phyloP scores from a whole-genome alignment of 768 basidiomycete species.

The Pulveroboletus frians region DNA sequence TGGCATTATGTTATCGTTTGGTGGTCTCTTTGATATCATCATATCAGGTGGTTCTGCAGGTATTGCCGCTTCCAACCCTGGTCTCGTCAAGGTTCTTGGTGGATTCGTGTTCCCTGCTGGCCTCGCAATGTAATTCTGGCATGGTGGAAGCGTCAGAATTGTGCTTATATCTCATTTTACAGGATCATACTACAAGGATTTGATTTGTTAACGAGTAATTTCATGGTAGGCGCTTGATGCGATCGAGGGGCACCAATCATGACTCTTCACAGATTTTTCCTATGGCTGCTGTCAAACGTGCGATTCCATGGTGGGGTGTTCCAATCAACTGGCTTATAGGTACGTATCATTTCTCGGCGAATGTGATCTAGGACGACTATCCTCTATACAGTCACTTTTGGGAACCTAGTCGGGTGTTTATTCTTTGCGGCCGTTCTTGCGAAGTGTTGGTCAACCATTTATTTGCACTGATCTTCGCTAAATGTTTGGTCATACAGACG shows the following conservation, averaged over 20 bases:
- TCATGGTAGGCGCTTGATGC: constrained; percentile 48
- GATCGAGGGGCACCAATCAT: neutral
- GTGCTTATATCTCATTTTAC: neutral
- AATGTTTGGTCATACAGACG: constrained; percentile 35
- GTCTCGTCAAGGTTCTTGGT: constrained; percentile 59
- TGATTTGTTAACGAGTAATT: constrained; percentile 70
- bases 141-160: neutral
- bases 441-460: constrained; percentile 43
- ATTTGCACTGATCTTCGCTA: neutral
- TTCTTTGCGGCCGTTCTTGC: constrained; percentile 66
- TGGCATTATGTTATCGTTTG: constrained; percentile 71
- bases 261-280: constrained; percentile 50
- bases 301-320: constrained; percentile 66
- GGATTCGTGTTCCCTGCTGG: constrained; percentile 74
- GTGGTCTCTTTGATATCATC: constrained; percentile 58
- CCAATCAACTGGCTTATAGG: constrained; percentile 67
- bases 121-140: constrained; percentile 58
- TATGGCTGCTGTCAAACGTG: constrained; percentile 58
- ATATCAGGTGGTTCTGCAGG: constrained; percentile 54
- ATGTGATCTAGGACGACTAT: neutral
- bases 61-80: constrained; percentile 52
- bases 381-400: constrained; percentile 52
- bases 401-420: constrained; percentile 63
- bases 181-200: constrained; percentile 72
- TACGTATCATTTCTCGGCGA: constrained; percentile 22